Evolutionary conservation across 2,329 filamentous ascomycete species (phyloP).

Genomic region (Fusarium nelsonii): DNA sequence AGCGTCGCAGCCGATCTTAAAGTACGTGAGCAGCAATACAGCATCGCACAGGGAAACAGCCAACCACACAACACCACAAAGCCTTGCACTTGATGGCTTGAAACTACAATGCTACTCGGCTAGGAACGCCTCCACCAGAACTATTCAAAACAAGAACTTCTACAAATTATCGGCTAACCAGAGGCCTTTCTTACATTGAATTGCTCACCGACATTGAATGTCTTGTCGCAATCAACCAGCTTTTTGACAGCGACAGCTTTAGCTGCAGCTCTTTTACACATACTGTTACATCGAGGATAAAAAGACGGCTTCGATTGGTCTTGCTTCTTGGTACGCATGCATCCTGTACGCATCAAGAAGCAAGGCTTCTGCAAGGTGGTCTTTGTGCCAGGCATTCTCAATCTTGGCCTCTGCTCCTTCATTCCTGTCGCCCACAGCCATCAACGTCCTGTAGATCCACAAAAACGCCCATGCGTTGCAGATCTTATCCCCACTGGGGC

Average conservation of each 20-base stretch:
- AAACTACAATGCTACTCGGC: constrained; percentile 19
- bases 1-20: constrained; percentile 47
- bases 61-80: constrained; percentile 30
- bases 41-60: constrained; percentile 20
- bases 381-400: constrained; percentile 22
- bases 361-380: constrained; percentile 1
- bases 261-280: constrained; percentile 27
- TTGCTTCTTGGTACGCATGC: background rate
- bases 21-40: constrained; percentile 18
- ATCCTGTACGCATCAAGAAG: background rate
- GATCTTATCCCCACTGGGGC: constrained; percentile 32
- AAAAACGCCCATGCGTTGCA: constrained; percentile 40
- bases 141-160: background rate
- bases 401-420: constrained; percentile 24
- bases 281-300: constrained; percentile 20
- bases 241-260: constrained; percentile 15
- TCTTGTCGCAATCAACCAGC: constrained; percentile 12
- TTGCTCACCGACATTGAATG: constrained; percentile 14
- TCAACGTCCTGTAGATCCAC: constrained; percentile 20
- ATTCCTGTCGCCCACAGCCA: constrained; percentile 24
- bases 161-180: background rate
- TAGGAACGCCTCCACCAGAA: background rate
- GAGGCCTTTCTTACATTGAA: constrained; percentile 7
- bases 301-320: constrained; percentile 21
- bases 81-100: constrained; percentile 17